These are phyloP conservation scores for Sordariomycetes sp. DNA, from an alignment of 2,329 filamentous ascomycete genomes.

Conservation along the genomic window DNA sequence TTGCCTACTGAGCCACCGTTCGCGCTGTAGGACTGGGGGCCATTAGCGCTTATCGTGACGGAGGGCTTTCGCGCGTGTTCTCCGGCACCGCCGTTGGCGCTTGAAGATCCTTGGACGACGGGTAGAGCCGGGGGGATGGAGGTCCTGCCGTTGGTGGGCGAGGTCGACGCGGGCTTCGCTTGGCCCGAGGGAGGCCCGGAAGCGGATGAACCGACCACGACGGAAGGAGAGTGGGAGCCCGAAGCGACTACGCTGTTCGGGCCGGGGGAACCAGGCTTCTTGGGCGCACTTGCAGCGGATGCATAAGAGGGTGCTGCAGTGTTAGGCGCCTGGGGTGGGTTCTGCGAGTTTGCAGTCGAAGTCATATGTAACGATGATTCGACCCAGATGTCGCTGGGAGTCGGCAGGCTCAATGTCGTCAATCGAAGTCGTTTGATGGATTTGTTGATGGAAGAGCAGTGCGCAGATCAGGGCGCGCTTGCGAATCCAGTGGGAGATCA, in stretches of 20 bases:
- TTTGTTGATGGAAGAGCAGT: neutral
- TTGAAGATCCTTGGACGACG: slow-evolving; percentile 41
- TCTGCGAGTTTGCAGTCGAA: slow-evolving; percentile 43
- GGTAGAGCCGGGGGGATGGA: slow-evolving; percentile 59
- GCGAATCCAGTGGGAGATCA: neutral
- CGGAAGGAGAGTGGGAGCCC: slow-evolving; percentile 33
- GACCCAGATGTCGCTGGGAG: neutral
- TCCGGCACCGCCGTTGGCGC: slow-evolving; percentile 54
- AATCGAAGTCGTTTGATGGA: neutral
- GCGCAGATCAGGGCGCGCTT: neutral
- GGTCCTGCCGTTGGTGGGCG: slow-evolving; percentile 76
- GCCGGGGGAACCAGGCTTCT: slow-evolving; percentile 35
- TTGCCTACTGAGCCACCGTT: slow-evolving; percentile 56
- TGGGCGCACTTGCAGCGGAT: slow-evolving; percentile 49
- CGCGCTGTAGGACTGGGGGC: slow-evolving; percentile 58
- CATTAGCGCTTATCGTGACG: slow-evolving; percentile 80
- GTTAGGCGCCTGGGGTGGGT: slow-evolving; percentile 41
- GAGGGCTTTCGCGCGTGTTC: slow-evolving; percentile 80
- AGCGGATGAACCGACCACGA: slow-evolving; percentile 34
- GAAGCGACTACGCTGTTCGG: slow-evolving; percentile 47
- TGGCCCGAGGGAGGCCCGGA: slow-evolving; percentile 39
- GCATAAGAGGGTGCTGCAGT: slow-evolving; percentile 49
- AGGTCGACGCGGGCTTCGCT: slow-evolving; percentile 53
- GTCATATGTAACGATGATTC: slow-evolving; percentile 32
- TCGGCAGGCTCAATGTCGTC: neutral